Percentiles rank a stretch among this genome's conserved stretches.
These are phyloP conservation scores for Stachybotrys echinatus DNA, from an alignment of 2,329 filamentous ascomycete species.

Conservation along the genomic window DNA sequence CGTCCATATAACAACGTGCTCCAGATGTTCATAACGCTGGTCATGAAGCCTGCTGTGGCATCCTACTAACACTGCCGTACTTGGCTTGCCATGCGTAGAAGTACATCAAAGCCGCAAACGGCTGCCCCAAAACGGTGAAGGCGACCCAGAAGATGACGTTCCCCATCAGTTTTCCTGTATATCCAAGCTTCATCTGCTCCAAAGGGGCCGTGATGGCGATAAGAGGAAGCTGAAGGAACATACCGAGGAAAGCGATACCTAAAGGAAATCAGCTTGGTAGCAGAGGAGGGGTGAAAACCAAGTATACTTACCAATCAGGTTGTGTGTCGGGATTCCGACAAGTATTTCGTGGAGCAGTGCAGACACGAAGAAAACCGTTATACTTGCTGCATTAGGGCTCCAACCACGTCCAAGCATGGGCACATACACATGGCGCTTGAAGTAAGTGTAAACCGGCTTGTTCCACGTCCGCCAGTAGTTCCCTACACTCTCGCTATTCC, in stretches of 20 bases:
- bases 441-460: constrained; percentile 94
- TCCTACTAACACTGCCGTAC: constrained; percentile 72
- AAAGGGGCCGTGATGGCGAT: constrained; percentile 76
- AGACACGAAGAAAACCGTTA: constrained; percentile 82
- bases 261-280: constrained; percentile 5
- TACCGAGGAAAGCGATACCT: constrained; percentile 90
- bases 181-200: constrained; percentile 68
- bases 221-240: constrained; percentile 88
- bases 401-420: constrained; percentile 83
- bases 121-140: constrained; percentile 93
- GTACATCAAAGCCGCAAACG: constrained; percentile 85
- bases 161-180: constrained; percentile 70
- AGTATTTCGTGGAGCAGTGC: constrained; percentile 87
- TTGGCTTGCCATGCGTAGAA: constrained; percentile 99
- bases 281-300: neutral
- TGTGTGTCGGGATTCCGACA: constrained; percentile 92
- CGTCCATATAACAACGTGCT: neutral
- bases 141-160: constrained; percentile 96
- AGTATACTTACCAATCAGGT: constrained; percentile 65
- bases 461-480: constrained; percentile 97
- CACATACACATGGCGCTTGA: constrained; percentile 89
- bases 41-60: neutral
- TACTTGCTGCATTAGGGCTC: constrained; percentile 63
- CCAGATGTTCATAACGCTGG: neutral
- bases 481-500: constrained; percentile 84